These are phyloP conservation scores for Mycena polygramma DNA, from an alignment of 768 basidiomycete genomes.

Conservation along the genomic window DNA sequence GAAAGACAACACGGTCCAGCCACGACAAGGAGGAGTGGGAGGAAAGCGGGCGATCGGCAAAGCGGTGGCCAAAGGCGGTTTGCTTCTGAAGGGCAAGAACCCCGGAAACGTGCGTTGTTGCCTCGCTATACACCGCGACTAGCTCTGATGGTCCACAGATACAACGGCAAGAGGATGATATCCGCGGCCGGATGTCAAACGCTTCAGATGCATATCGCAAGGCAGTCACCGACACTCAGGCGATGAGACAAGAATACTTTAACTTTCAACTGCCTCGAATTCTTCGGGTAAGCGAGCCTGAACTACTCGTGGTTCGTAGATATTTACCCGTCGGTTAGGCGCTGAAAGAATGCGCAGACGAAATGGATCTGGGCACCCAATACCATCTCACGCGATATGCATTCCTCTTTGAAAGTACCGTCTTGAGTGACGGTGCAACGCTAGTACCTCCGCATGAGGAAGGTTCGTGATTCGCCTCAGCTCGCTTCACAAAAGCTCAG, in stretches of 20 bases:
- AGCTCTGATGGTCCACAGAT: constrained; percentile 61
- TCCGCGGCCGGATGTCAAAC: constrained; percentile 84
- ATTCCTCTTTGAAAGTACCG: constrained; percentile 91
- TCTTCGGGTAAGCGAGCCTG: constrained; percentile 72
- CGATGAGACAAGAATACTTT: constrained; percentile 96
- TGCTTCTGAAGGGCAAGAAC: constrained; percentile 92
- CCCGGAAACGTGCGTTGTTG: constrained; percentile 77
- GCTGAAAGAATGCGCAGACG: constrained; percentile 95
- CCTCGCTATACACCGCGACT: constrained; percentile 18
- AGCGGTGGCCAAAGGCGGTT: constrained; percentile 91
- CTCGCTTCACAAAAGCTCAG: neutral
- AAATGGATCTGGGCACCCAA: constrained; percentile 97
- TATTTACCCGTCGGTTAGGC: constrained; percentile 59
- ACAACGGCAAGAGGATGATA: constrained; percentile 95
- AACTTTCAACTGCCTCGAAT: constrained; percentile 97
- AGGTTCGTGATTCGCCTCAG: constrained; percentile 52
- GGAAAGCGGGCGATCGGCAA: constrained; percentile 91
- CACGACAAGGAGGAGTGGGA: constrained; percentile 68
- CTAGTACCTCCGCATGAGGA: constrained; percentile 83
- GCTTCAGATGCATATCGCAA: constrained; percentile 93
- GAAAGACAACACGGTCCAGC: constrained; percentile 83
- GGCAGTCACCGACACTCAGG: constrained; percentile 89
- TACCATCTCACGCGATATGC: constrained; percentile 97
- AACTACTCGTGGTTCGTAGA: constrained; percentile 4
- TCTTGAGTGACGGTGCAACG: constrained; percentile 89